These are phyloP conservation scores for Cyclotella choctawhatcheeana DNA, from an alignment of 108 stramenopile genomes.

Conservation along the genomic window DNA sequence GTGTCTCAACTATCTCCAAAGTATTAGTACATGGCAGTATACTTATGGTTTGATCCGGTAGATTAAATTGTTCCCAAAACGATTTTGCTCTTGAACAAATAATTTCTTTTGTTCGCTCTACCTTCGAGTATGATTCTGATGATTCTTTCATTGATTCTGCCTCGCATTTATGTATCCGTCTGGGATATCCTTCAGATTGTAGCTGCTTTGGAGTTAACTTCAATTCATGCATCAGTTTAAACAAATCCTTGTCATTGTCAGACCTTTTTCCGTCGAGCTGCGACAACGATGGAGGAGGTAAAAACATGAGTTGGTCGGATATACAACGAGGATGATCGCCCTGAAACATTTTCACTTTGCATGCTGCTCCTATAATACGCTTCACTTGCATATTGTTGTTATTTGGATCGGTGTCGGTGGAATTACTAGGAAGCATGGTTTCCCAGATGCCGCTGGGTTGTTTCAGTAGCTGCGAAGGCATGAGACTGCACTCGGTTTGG, in stretches of 20 bases:
- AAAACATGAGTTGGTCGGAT: conserved; percentile 47
- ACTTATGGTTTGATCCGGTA: too few species aligned
- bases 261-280: conserved; percentile 2
- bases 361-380: conserved; percentile 43
- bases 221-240: conserved; percentile 24
- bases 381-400: conserved; percentile 21
- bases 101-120: conserved; percentile 7
- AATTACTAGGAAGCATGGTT: not conserved
- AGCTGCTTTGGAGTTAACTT: conserved; percentile 36
- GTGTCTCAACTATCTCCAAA: conserved; percentile 41
- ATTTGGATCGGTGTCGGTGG: not conserved
- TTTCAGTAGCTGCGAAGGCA: conserved; percentile 24
- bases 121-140: not conserved
- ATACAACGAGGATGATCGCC: conserved; percentile 40
- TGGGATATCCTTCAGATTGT: conserved; percentile 45
- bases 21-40: too few species aligned
- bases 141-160: not conserved
- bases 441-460: conserved; percentile 3
- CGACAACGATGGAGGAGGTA: conserved; percentile 27
- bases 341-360: conserved; percentile 50
- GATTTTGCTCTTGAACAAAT: conserved; percentile 1
- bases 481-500: conserved; percentile 22
- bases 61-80: not conserved
- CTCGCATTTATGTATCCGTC: not conserved
- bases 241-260: conserved; percentile 11